Evolutionary conservation across 495 filamentous ascomycete genomes (phyloP).

Genomic region (Penicillium goetzii): DNA sequence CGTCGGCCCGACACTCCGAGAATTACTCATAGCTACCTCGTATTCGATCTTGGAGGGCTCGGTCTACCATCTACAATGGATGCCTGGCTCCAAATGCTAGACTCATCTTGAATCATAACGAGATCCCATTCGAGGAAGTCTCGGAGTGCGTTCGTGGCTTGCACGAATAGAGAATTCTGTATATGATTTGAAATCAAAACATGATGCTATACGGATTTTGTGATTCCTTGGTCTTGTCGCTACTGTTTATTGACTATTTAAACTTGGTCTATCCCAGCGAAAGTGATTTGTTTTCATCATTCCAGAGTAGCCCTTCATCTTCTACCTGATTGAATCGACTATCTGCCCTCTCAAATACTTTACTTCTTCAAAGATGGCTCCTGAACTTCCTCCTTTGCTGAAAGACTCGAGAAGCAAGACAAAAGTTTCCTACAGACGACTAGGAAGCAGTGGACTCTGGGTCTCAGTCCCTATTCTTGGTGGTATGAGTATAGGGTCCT

Average conservation of each 20-base stretch:
- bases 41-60: background rate
- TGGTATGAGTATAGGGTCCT: slow-evolving; percentile 48
- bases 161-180: background rate
- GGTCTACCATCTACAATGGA: too few relatives aligned
- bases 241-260: background rate
- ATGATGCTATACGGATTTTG: background rate
- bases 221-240: background rate
- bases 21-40: slow-evolving; percentile 10
- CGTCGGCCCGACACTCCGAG: slow-evolving; percentile 5
- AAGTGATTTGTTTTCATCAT: background rate
- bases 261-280: background rate
- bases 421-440: slow-evolving; percentile 6
- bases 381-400: background rate
- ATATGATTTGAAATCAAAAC: slow-evolving; percentile 10
- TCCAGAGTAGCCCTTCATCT: background rate
- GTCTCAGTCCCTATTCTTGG: slow-evolving; percentile 54
- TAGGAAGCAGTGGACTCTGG: slow-evolving; percentile 36
- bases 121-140: background rate
- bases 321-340: background rate
- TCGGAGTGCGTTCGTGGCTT: background rate
- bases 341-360: background rate
- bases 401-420: background rate
- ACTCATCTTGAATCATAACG: background rate
- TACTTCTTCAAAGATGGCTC: background rate
- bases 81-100: too few relatives aligned